Percentiles rank a stretch among this genome's conserved stretches.
phyloP scores from a whole-genome alignment of 192 early-diverging fungal genomes.

The Geosiphon pyriformis region DNA sequence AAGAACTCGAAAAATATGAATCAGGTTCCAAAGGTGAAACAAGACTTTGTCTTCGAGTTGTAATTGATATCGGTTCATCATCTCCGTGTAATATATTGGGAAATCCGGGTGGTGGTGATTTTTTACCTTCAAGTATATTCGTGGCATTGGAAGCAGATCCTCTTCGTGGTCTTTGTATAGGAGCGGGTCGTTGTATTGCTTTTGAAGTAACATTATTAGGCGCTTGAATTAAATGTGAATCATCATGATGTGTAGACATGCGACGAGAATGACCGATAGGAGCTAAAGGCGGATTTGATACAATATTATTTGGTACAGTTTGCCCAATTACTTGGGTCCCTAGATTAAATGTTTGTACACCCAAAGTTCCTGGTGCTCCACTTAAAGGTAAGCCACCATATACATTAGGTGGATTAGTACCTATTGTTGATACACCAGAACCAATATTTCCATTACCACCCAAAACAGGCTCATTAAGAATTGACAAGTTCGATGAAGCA shows the following conservation, averaged over 20 bases:
- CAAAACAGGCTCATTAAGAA: constrained; percentile 22
- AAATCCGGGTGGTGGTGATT: constrained; percentile 24
- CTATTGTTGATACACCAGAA: neutral
- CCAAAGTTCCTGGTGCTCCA: constrained; percentile 21
- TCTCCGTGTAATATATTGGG: constrained; percentile 3
- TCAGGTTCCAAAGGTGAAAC: neutral
- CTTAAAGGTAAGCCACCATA: constrained; percentile 25
- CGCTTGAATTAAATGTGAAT: constrained; percentile 16
- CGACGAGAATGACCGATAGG: constrained; percentile 41
- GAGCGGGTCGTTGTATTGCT: constrained; percentile 37
- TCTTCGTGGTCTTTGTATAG: constrained; percentile 35
- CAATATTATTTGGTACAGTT: constrained; percentile 29
- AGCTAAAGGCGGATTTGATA: constrained; percentile 33
- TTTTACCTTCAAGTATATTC: neutral
- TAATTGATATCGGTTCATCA: constrained; percentile 9
- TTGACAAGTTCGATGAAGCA: constrained; percentile 18
- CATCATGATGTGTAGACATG: constrained; percentile 36
- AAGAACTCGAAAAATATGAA: constrained; percentile 26
- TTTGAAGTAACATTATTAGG: constrained; percentile 27
- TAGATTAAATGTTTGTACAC: constrained; percentile 23
- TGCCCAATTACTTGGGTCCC: constrained; percentile 23
- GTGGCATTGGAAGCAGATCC: neutral
- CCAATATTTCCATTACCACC: constrained; percentile 7
- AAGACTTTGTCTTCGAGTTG: constrained; percentile 16
- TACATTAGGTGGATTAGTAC: constrained; percentile 22